Evolutionary conservation across 108 stramenopile genomes (phyloP).

Genomic region (Cyclostephanos tholiformis): DNA sequence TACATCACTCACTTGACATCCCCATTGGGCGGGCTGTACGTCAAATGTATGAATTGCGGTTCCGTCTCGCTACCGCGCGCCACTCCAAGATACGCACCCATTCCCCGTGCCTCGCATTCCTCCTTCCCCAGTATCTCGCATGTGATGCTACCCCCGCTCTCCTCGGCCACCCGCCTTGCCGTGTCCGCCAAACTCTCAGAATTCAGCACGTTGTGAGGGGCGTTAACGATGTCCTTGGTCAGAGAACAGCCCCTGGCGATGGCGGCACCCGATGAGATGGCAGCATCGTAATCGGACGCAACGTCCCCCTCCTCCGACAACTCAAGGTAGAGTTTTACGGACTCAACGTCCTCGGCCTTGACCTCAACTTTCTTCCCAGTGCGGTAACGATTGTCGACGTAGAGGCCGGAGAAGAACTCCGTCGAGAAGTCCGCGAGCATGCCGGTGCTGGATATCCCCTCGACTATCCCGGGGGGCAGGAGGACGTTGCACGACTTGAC

Average conservation of each 20-base stretch:
- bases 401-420: constrained; percentile 63
- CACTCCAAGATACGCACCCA: constrained; percentile 94
- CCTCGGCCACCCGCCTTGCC: constrained; percentile 78
- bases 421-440: constrained; percentile 58
- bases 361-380: constrained; percentile 71
- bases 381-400: constrained; percentile 85
- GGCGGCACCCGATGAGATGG: constrained; percentile 55
- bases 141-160: constrained; percentile 69
- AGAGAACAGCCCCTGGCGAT: constrained; percentile 66
- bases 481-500: constrained; percentile 54
- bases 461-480: constrained; percentile 50
- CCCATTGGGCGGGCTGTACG: constrained; percentile 70
- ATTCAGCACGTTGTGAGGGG: constrained; percentile 94
- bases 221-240: constrained; percentile 94
- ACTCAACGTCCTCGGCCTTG: constrained; percentile 67
- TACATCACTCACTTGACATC: constrained; percentile 41
- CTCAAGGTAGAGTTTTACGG: constrained; percentile 58
- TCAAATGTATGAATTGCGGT: constrained; percentile 96
- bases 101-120: constrained; percentile 88
- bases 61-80: constrained; percentile 91
- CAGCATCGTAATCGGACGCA: constrained; percentile 27
- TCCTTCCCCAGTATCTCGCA: constrained; percentile 81
- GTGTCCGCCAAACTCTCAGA: constrained; percentile 83
- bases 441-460: constrained; percentile 12
- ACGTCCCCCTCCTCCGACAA: constrained; percentile 12